A percentile compares a stretch with the other conserved stretches of the same genome.
phyloP scores from a whole-genome alignment of 164 flowering plant genomes.

The Buxus sempervirens region DNA sequence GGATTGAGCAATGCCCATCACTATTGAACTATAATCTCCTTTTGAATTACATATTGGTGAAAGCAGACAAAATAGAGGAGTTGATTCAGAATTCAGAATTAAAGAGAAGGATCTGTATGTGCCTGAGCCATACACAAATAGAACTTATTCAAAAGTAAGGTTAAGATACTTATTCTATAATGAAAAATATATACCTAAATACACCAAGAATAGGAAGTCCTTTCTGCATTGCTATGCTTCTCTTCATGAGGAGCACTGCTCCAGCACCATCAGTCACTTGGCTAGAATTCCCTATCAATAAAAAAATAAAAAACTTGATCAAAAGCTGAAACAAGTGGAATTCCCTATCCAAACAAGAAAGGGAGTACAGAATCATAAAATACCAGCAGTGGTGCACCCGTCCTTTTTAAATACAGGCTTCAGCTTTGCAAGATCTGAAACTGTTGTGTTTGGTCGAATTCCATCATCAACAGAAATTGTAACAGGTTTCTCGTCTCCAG shows the following conservation, averaged over 20 bases:
- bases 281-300: slow-evolving; percentile 75
- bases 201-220: slow-evolving; percentile 93
- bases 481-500: slow-evolving; percentile 77
- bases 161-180: neutral
- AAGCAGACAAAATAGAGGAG: too few relatives aligned
- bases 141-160: neutral
- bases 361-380: neutral
- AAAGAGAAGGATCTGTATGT: neutral
- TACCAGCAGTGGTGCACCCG: slow-evolving; percentile 97
- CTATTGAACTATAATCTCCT: too few relatives aligned
- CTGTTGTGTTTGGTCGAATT: slow-evolving; percentile 60
- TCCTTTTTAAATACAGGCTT: slow-evolving; percentile 84
- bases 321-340: neutral
- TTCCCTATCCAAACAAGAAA: neutral
- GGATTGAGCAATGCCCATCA: too few relatives aligned
- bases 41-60: too few relatives aligned
- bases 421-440: slow-evolving; percentile 66
- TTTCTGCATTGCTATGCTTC: slow-evolving; percentile 77
- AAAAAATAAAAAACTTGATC: neutral
- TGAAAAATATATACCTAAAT: slow-evolving; percentile 54
- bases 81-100: neutral
- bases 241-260: slow-evolving; percentile 93
- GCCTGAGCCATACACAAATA: neutral
- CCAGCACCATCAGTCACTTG: slow-evolving; percentile 99
- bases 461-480: slow-evolving; percentile 89